Evolutionary conservation across 805 yeast species (phyloP).

Genomic region (Sugiyamaella qingdaonensis): DNA sequence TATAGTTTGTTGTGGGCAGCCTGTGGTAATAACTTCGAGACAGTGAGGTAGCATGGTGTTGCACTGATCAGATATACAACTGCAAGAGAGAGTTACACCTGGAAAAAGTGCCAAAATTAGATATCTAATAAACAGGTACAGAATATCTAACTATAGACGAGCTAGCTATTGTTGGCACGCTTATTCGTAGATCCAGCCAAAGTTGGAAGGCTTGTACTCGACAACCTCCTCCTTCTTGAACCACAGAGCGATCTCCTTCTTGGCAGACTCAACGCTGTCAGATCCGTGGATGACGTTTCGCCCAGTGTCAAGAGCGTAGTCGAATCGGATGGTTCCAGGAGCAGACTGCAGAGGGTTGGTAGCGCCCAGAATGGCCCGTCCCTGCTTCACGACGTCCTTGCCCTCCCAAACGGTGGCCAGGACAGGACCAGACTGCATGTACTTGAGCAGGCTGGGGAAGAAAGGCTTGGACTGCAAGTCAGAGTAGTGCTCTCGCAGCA

Average conservation of each 20-base stretch:
- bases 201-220: slow-evolving; percentile 81
- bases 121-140: not conserved
- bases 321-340: slow-evolving; percentile 99
- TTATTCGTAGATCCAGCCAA: slow-evolving; percentile 94
- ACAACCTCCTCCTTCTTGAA: slow-evolving; percentile 95
- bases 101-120: not conserved
- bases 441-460: slow-evolving; percentile 92
- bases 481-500: slow-evolving; percentile 89
- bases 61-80: too few relatives aligned
- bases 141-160: not conserved
- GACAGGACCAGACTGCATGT: slow-evolving; percentile 98
- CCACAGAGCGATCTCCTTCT: slow-evolving; percentile 95
- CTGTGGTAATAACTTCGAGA: too few relatives aligned
- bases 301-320: slow-evolving; percentile 97
- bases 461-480: slow-evolving; percentile 95
- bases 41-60: too few relatives aligned
- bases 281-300: slow-evolving; percentile 99
- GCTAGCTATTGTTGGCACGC: slow-evolving; percentile 1
- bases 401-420: slow-evolving; percentile 99
- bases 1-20: too few relatives aligned
- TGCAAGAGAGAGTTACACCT: not conserved
- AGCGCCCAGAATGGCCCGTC: slow-evolving; percentile 96
- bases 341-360: slow-evolving; percentile 96
- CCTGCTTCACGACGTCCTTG: slow-evolving; percentile 98
- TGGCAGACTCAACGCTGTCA: slow-evolving; percentile 96